phyloP scores from a whole-genome alignment of 805 yeast genomes.

The Saccharomyces cerevisiae region DNA sequence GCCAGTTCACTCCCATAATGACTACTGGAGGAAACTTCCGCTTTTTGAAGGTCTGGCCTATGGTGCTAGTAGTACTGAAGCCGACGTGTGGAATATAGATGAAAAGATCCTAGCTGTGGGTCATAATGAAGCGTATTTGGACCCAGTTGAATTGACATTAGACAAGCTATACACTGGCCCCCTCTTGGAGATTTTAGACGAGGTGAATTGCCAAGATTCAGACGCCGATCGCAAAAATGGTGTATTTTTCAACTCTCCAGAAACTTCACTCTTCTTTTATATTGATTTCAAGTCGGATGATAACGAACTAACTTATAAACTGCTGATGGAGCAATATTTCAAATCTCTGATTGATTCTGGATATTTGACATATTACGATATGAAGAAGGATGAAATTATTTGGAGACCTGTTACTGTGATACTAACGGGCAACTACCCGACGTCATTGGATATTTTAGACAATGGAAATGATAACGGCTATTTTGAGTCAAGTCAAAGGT shows the following conservation, averaged over 20 bases:
- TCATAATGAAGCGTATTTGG: constrained; percentile 44
- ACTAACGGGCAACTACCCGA: constrained; percentile 59
- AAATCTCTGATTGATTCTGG: constrained; percentile 39
- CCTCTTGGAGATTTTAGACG: constrained; percentile 39
- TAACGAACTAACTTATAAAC: constrained; percentile 35
- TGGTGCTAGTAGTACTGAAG: constrained; percentile 55
- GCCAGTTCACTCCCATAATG: constrained; percentile 57
- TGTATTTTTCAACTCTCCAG: constrained; percentile 37
- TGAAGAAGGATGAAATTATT: constrained; percentile 25
- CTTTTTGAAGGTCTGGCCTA: constrained; percentile 44
- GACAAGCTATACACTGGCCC: constrained; percentile 46
- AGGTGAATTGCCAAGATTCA: constrained; percentile 34
- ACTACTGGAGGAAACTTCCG: constrained; percentile 55
- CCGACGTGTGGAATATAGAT: constrained; percentile 49
- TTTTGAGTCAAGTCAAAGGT: constrained; percentile 19
- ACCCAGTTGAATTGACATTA: constrained; percentile 37
- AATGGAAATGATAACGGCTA: constrained; percentile 9
- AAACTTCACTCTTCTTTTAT: constrained; percentile 49
- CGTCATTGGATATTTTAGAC: constrained; percentile 8
- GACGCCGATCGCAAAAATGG: constrained; percentile 26
- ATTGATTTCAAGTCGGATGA: constrained; percentile 56
- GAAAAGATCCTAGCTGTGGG: constrained; percentile 44
- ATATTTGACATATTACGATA: constrained; percentile 45
- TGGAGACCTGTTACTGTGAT: constrained; percentile 55
- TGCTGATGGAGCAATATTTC: constrained; percentile 37